Evolutionary conservation across 768 basidiomycete species (phyloP).

Genomic region (Candolleomyces aberdarensis): DNA sequence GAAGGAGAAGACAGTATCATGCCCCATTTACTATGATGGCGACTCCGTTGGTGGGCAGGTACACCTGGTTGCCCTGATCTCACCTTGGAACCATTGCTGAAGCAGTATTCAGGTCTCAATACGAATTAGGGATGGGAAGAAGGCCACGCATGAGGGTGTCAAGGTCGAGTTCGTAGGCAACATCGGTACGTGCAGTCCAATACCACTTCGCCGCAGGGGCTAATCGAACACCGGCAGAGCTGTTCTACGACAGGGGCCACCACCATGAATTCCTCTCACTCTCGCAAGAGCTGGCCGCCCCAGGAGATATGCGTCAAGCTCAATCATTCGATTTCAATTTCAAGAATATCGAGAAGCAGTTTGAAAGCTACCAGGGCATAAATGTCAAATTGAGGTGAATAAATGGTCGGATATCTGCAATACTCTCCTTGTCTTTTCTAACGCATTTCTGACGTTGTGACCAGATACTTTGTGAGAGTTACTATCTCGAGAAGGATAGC

Average conservation of each 20-base stretch:
- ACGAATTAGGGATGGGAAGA: constrained; percentile 93
- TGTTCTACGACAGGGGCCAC: constrained; percentile 97
- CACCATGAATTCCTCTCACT: constrained; percentile 97
- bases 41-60: constrained; percentile 91
- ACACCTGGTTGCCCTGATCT: background rate
- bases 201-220: background rate
- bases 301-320: constrained; percentile 95
- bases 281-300: constrained; percentile 91
- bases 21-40: constrained; percentile 95
- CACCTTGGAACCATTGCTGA: background rate
- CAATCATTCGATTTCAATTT: constrained; percentile 97
- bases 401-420: background rate
- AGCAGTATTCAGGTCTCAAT: constrained; percentile 63
- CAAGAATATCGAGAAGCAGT: constrained; percentile 99
- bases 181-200: constrained; percentile 61
- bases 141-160: constrained; percentile 91
- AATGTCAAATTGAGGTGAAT: constrained; percentile 93
- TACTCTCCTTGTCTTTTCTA: background rate
- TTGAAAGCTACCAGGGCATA: constrained; percentile 96
- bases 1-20: constrained; percentile 80
- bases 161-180: constrained; percentile 97
- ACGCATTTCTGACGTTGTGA: constrained; percentile 6
- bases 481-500: constrained; percentile 90
- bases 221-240: constrained; percentile 40
- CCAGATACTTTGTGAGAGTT: constrained; percentile 89